Evolutionary conservation across 257 asterid genomes (phyloP), one percentile per base, ranked within the genome.

Genomic region (Leonotis leonurus): DNA sequence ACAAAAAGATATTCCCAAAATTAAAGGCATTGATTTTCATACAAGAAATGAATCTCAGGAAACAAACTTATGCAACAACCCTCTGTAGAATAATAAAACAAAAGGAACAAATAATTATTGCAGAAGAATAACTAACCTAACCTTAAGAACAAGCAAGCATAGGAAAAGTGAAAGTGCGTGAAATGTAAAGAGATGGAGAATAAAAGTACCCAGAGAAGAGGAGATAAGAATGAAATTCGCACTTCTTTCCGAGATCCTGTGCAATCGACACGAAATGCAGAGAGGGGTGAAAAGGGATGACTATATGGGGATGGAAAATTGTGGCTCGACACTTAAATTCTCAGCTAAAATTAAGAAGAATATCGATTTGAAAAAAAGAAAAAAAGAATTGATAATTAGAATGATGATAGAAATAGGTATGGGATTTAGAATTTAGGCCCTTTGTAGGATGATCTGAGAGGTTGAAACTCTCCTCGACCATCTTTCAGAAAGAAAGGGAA

Each of bases 401-500:
- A 50, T 1, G 24, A 46, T 27, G 18, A 43, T 57, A 46, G 58
- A 50, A n/a, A n/a, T n/a, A n/a, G 35, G 70, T 21, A 75, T 65
- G 48, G 55, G n/a, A n/a, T n/a, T n/a, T n/a, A 16, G 61, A 57
- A 33, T n/a, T n/a, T n/a, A 32, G 9, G 9, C 86, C 86, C 87
- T 76, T 79, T 76, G 67, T 80, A 81, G 85, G 87, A 85, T 89
- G 97, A 86, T 89, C 95, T 89, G 86, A 89, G 96, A 89, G 90
- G 78, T 77, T 77, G 70, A 77, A 76, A 69, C 70, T 83, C 95
- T 83, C 96, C 65, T 80, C 95, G 96, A 88, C 85, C 94, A 86
- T 71, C 95, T 79, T 74, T 83, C 90, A 85, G 97, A 83, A 85
- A 82, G 80, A 77, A 75, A 80, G 78, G 78, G 75, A 77, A 72